These are phyloP conservation scores for Penicillium sp. DNA, from an alignment of 2,329 filamentous ascomycete species.

Conservation along the genomic window DNA sequence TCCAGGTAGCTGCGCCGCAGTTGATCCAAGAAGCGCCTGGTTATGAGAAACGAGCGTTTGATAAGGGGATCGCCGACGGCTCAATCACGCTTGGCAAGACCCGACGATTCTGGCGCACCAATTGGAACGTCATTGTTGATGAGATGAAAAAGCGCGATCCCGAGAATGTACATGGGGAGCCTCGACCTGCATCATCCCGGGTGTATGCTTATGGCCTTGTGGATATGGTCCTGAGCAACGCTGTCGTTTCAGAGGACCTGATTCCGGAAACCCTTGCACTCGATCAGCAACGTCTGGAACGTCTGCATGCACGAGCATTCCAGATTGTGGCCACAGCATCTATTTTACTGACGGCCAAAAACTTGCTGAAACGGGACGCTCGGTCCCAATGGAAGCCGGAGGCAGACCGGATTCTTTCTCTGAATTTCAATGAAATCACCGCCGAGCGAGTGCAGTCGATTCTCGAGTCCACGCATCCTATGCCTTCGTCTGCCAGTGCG, in stretches of 20 bases:
- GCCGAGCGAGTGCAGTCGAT: slow-evolving; percentile 41
- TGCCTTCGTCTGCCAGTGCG: slow-evolving; percentile 41
- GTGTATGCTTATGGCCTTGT: slow-evolving; percentile 57
- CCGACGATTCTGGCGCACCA: slow-evolving; percentile 49
- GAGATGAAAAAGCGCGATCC: slow-evolving; percentile 47
- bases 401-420: slow-evolving; percentile 53
- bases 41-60: slow-evolving; percentile 57
- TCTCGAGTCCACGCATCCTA: slow-evolving; percentile 45
- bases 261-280: slow-evolving; percentile 57
- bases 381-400: slow-evolving; percentile 60
- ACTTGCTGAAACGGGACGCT: slow-evolving; percentile 58
- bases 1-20: slow-evolving; percentile 54
- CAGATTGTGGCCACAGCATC: slow-evolving; percentile 56
- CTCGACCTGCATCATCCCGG: slow-evolving; percentile 30
- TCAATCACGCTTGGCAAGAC: slow-evolving; percentile 49
- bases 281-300: slow-evolving; percentile 49
- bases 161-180: slow-evolving; percentile 30
- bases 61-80: slow-evolving; percentile 48
- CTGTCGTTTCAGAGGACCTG: slow-evolving; percentile 45
- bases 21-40: slow-evolving; percentile 56
- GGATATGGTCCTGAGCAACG: slow-evolving; percentile 53
- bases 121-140: slow-evolving; percentile 38
- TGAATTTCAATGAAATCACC: slow-evolving; percentile 40
- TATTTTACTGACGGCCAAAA: slow-evolving; percentile 60
- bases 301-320: slow-evolving; percentile 49